Evolutionary conservation across 441 rosid genomes (phyloP).

Genomic region (Adansonia gregorii): DNA sequence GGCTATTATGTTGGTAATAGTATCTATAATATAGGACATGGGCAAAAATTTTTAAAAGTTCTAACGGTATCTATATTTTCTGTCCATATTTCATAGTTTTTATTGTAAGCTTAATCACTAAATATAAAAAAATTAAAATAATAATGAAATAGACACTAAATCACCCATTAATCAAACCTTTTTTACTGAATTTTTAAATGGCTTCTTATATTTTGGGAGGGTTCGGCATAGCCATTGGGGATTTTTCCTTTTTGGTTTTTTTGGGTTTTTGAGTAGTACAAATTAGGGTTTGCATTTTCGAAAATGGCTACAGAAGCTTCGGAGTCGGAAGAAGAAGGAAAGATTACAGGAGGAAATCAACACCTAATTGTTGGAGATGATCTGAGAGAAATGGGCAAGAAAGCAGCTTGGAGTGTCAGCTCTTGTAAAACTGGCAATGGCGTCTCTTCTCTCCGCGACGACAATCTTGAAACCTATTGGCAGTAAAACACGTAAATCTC

Average conservation of each 20-base stretch:
- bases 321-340: constrained; percentile 90
- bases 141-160: neutral
- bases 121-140: too few relatives aligned
- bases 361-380: constrained; percentile 68
- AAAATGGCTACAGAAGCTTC: constrained; percentile 85
- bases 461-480: constrained; percentile 87
- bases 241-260: neutral
- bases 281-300: constrained; percentile 19
- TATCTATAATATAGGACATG: too few relatives aligned
- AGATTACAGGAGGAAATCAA: constrained; percentile 75
- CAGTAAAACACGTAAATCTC: constrained; percentile 48
- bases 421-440: constrained; percentile 94
- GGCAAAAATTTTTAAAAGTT: too few relatives aligned
- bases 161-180: neutral
- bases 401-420: constrained; percentile 98
- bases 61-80: too few relatives aligned
- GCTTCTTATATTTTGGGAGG: neutral
- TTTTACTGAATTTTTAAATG: neutral
- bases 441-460: constrained; percentile 82
- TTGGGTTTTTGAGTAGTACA: neutral
- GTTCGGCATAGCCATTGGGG: neutral
- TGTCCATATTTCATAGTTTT: too few relatives aligned
- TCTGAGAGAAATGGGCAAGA: constrained; percentile 89
- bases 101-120: too few relatives aligned
- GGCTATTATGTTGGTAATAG: too few relatives aligned